Percentiles rank a stretch among this genome's conserved stretches.
phyloP scores from a whole-genome alignment of 108 stramenopile species.

The Stephanodiscus triporus region DNA sequence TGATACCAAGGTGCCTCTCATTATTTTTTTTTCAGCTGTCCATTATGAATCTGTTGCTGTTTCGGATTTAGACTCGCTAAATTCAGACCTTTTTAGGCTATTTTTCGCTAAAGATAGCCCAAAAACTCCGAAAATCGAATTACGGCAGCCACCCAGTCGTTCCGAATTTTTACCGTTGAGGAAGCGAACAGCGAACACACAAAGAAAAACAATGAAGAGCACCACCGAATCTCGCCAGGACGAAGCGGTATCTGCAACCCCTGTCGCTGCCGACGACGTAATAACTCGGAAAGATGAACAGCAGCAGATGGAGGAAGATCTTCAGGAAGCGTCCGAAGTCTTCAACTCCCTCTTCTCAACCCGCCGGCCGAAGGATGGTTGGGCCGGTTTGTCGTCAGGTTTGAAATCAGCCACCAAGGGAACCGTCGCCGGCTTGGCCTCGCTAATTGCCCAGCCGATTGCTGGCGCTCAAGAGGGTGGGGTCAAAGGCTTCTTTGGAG shows the following conservation, averaged over 20 bases:
- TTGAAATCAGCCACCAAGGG: slow-evolving; percentile 81
- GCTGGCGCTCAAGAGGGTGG: slow-evolving; percentile 85
- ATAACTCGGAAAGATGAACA: slow-evolving; percentile 8
- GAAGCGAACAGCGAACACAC: too few relatives aligned
- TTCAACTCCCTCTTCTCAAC: slow-evolving; percentile 80
- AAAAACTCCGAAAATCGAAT: too few relatives aligned
- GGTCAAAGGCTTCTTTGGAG: slow-evolving; percentile 75
- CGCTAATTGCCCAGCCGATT: slow-evolving; percentile 83
- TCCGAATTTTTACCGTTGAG: too few relatives aligned
- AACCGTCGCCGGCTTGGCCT: slow-evolving; percentile 76
- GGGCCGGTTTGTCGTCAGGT: slow-evolving; percentile 81
- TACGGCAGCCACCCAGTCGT: too few relatives aligned
- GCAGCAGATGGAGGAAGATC: slow-evolving; percentile 39
- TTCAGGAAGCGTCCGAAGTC: slow-evolving; percentile 50
- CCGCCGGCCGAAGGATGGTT: slow-evolving; percentile 84
- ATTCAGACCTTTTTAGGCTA: too few relatives aligned
- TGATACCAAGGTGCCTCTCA: neutral
- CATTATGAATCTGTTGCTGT: too few relatives aligned
- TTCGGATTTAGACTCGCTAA: too few relatives aligned
- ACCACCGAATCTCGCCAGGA: neutral
- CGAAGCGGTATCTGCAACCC: neutral
- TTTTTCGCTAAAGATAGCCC: too few relatives aligned
- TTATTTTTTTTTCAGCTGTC: neutral
- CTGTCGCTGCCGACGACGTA: slow-evolving; percentile 6
- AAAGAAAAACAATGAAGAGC: slow-evolving; percentile 5